Base-by-base conservation (phyloP, 1,284 basidiomycete genomes). In the Cutaneotrichosporon spelunceum region DNA sequence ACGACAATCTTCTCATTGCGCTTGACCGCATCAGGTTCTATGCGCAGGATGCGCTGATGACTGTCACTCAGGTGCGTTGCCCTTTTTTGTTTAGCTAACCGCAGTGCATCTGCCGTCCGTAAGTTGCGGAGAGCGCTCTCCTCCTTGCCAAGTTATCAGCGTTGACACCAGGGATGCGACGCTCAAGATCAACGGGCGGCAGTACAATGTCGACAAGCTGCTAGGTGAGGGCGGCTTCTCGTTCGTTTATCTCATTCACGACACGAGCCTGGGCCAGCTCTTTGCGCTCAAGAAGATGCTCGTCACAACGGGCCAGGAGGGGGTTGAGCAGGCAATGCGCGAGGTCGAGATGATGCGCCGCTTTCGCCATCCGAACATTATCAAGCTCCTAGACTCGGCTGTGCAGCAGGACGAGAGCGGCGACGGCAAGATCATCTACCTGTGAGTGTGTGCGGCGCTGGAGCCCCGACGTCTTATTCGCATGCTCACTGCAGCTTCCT, bases 271-370 rank as follows among this genome's bases (percentile, higher is more conserved):
- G 2, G 79, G 91, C 84, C 84, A 91, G 64, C 85, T 90, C 81
- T 96, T 94, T 70, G 93, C 93, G 0, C 81, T 97, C 65, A 97
- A 97, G 85, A 96, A 95, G 82, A 93, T 95, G 73, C 84, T 91
- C 88, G 90, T 84, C 86, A 84, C 87, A 2, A 89, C 91, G 42
- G 89, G 87, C 21, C 70, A 75, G 50, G 78, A 79, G 56, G 76
- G 76, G 5, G 71, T 79, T 30, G 73, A 74, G 62, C 70, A 72
- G 48, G 91, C 88, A 5, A 91, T 94, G 90, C 83, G 88, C 52
- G 92, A 95, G 75, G 88, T 93, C 2, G 91, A 93, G 72, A 91
- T 92, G 0, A 93, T 93, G 73, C 82, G 91, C 70, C 84, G 91
- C 62, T 94, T 95, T 83, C 90, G 87, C 87, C 91, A 81, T 80